phyloP scores from a whole-genome alignment of 2,329 filamentous ascomycete genomes.

The Aspergillus tanneri region DNA sequence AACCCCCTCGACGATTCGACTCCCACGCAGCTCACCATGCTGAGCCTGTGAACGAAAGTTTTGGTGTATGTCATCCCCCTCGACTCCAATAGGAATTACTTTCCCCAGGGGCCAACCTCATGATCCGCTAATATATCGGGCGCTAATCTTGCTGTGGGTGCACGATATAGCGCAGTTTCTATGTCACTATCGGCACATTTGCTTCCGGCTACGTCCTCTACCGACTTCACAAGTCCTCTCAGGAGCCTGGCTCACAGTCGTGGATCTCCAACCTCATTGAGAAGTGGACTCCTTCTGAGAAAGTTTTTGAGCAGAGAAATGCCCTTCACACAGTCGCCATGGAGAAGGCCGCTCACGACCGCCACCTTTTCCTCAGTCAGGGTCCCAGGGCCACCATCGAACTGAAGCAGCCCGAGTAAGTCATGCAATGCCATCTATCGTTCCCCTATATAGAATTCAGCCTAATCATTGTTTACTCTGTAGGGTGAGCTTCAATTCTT shows the following conservation, averaged over 20 bases:
- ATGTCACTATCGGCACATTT: constrained; percentile 45
- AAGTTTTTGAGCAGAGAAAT: constrained; percentile 57
- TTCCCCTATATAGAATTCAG: too few species aligned
- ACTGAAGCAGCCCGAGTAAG: constrained; percentile 65
- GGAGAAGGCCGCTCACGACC: constrained; percentile 63
- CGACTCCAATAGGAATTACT: constrained; percentile 10
- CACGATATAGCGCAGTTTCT: constrained; percentile 47
- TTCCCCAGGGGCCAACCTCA: constrained; percentile 1
- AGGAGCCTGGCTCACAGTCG: constrained; percentile 40
- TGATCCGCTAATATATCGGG: constrained; percentile 2
- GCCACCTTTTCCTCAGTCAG: constrained; percentile 57
- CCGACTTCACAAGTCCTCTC: constrained; percentile 39
- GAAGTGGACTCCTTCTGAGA: constrained; percentile 55
- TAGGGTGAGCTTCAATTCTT: constrained; percentile 60
- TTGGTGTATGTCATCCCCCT: constrained; percentile 43
- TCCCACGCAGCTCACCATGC: constrained; percentile 43
- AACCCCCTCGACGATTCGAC: constrained; percentile 46
- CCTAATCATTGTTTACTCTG: too few species aligned
- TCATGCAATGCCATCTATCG: constrained; percentile 20
- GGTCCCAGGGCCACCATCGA: constrained; percentile 48
- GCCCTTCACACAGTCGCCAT: constrained; percentile 60
- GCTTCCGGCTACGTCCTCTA: constrained; percentile 46
- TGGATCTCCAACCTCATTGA: constrained; percentile 52
- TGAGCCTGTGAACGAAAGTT: constrained; percentile 47
- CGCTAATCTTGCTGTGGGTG: constrained; percentile 19